A percentile compares a stretch with the other conserved stretches of the same genome.
phyloP scores from a whole-genome alignment of 1,139 yeast species.

The Spathaspora jeffriesii region DNA sequence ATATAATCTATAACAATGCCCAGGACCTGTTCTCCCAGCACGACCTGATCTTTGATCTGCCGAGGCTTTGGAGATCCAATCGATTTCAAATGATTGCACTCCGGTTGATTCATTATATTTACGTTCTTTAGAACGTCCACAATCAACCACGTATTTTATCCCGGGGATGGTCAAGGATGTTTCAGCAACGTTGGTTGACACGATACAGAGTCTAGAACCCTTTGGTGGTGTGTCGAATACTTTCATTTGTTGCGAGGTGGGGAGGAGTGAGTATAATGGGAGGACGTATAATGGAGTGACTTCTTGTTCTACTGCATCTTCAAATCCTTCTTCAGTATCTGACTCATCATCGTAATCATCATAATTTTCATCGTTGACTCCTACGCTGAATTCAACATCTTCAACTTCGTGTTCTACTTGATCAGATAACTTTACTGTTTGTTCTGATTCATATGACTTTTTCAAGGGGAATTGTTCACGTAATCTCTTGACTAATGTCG shows the following conservation, averaged over 20 bases:
- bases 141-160: constrained; percentile 90
- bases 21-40: constrained; percentile 99
- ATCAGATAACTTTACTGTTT: constrained; percentile 51
- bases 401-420: constrained; percentile 81
- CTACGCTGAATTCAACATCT: constrained; percentile 79
- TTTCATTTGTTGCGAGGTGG: constrained; percentile 93
- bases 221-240: constrained; percentile 86
- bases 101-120: constrained; percentile 82
- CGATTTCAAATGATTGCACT: constrained; percentile 89
- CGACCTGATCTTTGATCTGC: constrained; percentile 97
- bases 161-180: constrained; percentile 97
- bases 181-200: constrained; percentile 98
- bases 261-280: constrained; percentile 88
- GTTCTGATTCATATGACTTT: constrained; percentile 25
- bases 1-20: constrained; percentile 90
- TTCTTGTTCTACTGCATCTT: constrained; percentile 70
- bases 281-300: constrained; percentile 85
- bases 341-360: constrained; percentile 24
- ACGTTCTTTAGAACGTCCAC: constrained; percentile 93
- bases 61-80: constrained; percentile 95
- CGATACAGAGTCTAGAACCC: constrained; percentile 85
- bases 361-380: constrained; percentile 25
- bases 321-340: constrained; percentile 79
- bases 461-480: constrained; percentile 69
- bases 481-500: constrained; percentile 68